These are phyloP conservation scores for Sequoia sempervirens DNA, from an alignment of 75 land plant genomes.

Conservation along the genomic window DNA sequence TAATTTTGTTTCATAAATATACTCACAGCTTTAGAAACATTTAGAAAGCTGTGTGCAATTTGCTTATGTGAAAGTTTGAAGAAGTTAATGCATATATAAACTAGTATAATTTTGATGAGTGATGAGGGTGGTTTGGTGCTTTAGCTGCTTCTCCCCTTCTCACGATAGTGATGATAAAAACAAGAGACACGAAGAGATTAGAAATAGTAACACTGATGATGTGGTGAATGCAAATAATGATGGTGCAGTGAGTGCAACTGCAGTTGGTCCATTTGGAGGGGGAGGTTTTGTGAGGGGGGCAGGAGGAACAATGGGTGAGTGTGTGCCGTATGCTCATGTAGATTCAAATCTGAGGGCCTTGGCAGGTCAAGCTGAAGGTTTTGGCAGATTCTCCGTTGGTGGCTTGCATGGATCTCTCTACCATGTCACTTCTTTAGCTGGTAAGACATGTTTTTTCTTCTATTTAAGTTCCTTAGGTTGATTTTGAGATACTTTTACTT, in stretches of 20 bases:
- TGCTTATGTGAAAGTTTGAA: neutral
- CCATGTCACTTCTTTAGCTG: slow-evolving; percentile 68
- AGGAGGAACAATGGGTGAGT: slow-evolving; percentile 7
- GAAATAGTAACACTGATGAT: neutral
- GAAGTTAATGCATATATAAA: neutral
- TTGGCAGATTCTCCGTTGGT: slow-evolving; percentile 77
- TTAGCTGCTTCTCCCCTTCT: neutral
- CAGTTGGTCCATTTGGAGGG: neutral
- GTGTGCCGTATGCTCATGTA: slow-evolving; percentile 63
- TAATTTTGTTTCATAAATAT: neutral
- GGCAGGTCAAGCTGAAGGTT: slow-evolving; percentile 91
- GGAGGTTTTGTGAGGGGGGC: slow-evolving; percentile 5
- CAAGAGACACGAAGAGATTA: neutral
- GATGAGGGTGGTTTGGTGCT: slow-evolving; percentile 8
- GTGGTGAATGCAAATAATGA: neutral
- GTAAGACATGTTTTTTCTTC: slow-evolving; percentile 21
- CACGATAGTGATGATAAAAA: neutral
- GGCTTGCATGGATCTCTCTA: slow-evolving; percentile 79
- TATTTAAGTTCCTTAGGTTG: neutral
- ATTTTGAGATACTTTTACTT: neutral
- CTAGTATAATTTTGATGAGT: neutral
- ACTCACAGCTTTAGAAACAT: neutral
- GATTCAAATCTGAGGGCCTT: slow-evolving; percentile 54
- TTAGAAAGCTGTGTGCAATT: neutral
- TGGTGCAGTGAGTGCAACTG: neutral